Conservation (phyloP, 169 alveolate genomes). For the Pseudocohnilembus persalinus region DNA sequence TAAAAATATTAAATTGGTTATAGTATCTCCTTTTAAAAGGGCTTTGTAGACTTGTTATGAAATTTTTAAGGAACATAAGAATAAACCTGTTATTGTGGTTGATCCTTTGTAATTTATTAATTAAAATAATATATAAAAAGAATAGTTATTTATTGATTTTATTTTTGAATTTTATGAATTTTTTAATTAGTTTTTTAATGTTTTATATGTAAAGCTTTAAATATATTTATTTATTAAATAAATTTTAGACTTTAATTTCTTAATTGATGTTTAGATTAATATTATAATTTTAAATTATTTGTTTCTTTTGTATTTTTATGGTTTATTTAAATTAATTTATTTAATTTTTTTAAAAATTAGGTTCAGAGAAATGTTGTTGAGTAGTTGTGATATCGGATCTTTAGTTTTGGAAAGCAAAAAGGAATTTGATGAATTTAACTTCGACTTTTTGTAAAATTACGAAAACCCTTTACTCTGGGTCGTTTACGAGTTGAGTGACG, state of each 20-base stretch:
- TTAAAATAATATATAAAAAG: too few relatives aligned
- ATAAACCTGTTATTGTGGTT: constrained; percentile 28
- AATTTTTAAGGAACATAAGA: constrained; percentile 37
- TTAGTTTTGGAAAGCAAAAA: constrained; percentile 24
- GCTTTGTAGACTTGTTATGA: constrained; percentile 36
- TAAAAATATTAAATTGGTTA: constrained; percentile 7
- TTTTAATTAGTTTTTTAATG: too few relatives aligned
- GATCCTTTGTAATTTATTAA: constrained; percentile 19
- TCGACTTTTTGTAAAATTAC: constrained; percentile 8
- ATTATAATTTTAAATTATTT: too few relatives aligned
- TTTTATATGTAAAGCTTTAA: too few relatives aligned
- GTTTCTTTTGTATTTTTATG: too few relatives aligned
- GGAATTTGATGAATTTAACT: constrained; percentile 6
- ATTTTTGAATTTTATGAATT: too few relatives aligned
- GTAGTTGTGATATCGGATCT: constrained; percentile 34
- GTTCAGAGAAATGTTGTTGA: constrained; percentile 33
- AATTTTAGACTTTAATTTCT: too few relatives aligned
- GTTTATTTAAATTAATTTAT: too few relatives aligned
- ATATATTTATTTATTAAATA: too few relatives aligned
- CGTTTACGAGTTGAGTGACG: constrained; percentile 5
- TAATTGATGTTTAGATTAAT: too few relatives aligned
- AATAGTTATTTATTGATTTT: too few relatives aligned
- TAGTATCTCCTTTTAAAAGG: constrained; percentile 35
- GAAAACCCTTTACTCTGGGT: constrained; percentile 18
- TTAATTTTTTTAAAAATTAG: not conserved